Evolutionary conservation across 2,329 filamentous ascomycete genomes (phyloP).

Genomic region (Epichloe hybrida): DNA sequence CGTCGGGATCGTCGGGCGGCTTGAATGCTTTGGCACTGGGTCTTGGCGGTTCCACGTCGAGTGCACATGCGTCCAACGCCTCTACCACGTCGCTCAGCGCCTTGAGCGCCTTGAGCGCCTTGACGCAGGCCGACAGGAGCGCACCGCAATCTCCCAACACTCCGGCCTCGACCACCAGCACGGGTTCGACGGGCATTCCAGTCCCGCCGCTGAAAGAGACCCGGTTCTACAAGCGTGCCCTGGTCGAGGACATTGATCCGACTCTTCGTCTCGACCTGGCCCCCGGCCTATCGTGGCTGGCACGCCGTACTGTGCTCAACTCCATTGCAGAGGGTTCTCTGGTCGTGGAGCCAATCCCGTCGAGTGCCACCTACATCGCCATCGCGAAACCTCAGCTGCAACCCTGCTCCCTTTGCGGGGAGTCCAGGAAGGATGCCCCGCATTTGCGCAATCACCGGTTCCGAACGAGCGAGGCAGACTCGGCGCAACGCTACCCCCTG

Average conservation of each 20-base stretch:
- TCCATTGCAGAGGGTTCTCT: slow-evolving; percentile 76
- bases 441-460: slow-evolving; percentile 79
- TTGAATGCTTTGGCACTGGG: slow-evolving; percentile 29
- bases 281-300: slow-evolving; percentile 86
- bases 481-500: slow-evolving; percentile 76
- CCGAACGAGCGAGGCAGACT: slow-evolving; percentile 73
- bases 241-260: slow-evolving; percentile 88
- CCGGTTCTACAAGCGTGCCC: slow-evolving; percentile 81
- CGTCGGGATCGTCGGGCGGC: slow-evolving; percentile 54
- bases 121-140: slow-evolving; percentile 33
- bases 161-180: slow-evolving; percentile 38
- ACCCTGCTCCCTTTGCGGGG: slow-evolving; percentile 80
- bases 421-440: slow-evolving; percentile 54
- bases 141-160: slow-evolving; percentile 48
- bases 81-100: slow-evolving; percentile 46
- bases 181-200: slow-evolving; percentile 23
- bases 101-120: slow-evolving; percentile 22
- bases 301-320: slow-evolving; percentile 68
- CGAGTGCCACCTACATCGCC: slow-evolving; percentile 35
- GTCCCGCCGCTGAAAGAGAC: slow-evolving; percentile 68
- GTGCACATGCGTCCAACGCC: slow-evolving; percentile 39
- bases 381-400: slow-evolving; percentile 41
- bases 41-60: slow-evolving; percentile 32
- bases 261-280: slow-evolving; percentile 81
- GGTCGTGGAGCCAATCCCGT: slow-evolving; percentile 76